Base-by-base conservation (phyloP, 2,329 filamentous ascomycete species). In the Cucurbitaria berberidis region DNA sequence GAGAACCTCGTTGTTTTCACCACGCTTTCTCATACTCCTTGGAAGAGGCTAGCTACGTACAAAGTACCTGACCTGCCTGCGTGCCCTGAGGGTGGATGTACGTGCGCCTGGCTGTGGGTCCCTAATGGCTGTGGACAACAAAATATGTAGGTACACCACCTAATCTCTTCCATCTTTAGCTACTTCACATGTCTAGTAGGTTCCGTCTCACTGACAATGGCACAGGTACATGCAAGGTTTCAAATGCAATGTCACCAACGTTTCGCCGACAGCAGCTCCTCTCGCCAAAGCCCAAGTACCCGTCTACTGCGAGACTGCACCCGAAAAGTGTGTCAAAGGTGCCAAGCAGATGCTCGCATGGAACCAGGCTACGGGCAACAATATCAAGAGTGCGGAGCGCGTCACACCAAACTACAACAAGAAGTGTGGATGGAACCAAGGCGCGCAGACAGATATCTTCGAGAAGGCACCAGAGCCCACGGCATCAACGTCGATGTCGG, bases 1-100 rank as follows among this genome's bases (percentile, higher is more conserved):
- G 78, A 81, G 40, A 82, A 82, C 57, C 69, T 83, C n/a, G 79
- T 78, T 2, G 79, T 84, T 3, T 82, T 83, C 54, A 77, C 76
- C 0, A 78, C 81, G 13, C 35, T 62, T 11, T 50, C 59, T 22
- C 73, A 74, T 50, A 75, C 73, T 1, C 74, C 74, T 1, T 76
- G 74, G 73, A 72, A 76, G 49, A 65, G 74, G n/a, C 26, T 72
- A 8, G 72, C 75, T 0, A 72, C 67, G 11, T 78, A 77, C 45
- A 48, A 71, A 21, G 69, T 77, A 3, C 76, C 76, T 2, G 68
- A 69, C 48, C 63, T 78, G 45, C 72, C 73, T 6, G 63, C 64
- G 15, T 78, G 75, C 45, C 74, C 75, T 2, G 56, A 64, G n/a
- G 73, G 62, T 1, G 76, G 75, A 13, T 78, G 76, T 45, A 68